Conservation (phyloP, 2,329 filamentous ascomycete species). For the Lachnellula occidentalis region DNA sequence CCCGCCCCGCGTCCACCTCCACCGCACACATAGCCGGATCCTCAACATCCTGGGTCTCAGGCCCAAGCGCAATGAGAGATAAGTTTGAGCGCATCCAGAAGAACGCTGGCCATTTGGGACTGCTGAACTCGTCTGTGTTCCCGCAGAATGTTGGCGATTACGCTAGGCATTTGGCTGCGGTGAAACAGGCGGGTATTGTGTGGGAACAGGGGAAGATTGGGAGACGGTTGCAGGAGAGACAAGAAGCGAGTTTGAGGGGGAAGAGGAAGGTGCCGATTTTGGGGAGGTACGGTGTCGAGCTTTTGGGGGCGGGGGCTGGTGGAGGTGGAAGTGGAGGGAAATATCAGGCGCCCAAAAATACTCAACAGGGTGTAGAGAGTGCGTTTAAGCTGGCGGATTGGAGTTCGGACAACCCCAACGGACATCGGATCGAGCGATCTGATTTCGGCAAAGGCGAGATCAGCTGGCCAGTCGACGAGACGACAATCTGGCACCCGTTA, state of each 20-base stretch:
- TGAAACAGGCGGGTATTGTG: neutral
- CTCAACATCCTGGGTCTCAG: slow-evolving; percentile 2
- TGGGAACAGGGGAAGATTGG: neutral
- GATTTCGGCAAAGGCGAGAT: neutral
- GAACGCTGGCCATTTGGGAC: slow-evolving; percentile 4
- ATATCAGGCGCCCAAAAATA: neutral
- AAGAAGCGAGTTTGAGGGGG: neutral
- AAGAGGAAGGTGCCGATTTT: neutral
- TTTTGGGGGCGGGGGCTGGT: neutral
- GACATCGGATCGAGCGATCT: neutral
- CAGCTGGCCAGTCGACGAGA: neutral
- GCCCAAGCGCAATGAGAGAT: neutral
- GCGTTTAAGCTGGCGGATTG: neutral
- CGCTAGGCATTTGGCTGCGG: neutral
- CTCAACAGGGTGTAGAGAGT: neutral
- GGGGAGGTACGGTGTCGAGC: neutral
- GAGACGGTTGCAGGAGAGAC: neutral
- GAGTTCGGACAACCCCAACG: neutral
- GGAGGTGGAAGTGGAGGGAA: neutral
- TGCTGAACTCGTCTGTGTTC: slow-evolving; percentile 5
- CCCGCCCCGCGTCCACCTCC: neutral
- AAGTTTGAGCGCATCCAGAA: slow-evolving; percentile 8
- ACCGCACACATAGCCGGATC: neutral
- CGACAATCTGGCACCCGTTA: slow-evolving; percentile 2
- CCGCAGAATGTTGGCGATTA: slow-evolving; percentile 3